Evolutionary conservation across 345 rosid genomes (phyloP).

Genomic region (Aegle marmelos): DNA sequence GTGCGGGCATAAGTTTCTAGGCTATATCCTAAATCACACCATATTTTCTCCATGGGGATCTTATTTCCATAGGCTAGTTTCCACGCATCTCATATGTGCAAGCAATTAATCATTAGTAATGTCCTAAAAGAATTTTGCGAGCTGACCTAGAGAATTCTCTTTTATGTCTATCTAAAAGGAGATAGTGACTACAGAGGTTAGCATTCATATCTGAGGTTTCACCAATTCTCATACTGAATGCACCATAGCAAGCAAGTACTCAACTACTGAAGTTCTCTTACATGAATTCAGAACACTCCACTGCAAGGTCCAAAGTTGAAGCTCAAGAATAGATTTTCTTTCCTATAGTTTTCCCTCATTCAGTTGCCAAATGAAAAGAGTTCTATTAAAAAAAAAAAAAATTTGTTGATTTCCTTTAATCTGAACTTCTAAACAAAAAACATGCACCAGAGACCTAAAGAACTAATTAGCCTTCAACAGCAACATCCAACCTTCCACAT

Average conservation of each 20-base stretch:
- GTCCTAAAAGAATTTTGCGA: not conserved
- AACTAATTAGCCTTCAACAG: not conserved
- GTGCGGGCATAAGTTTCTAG: not conserved
- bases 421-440: not conserved
- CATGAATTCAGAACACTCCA: not conserved
- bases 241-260: not conserved
- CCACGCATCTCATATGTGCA: not conserved
- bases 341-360: not conserved
- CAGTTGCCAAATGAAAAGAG: not conserved
- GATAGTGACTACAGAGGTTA: no score
- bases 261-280: not conserved
- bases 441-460: not conserved
- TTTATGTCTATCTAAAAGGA: not conserved
- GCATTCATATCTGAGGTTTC: not conserved
- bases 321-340: not conserved
- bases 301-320: not conserved
- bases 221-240: not conserved
- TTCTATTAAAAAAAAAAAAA: not conserved
- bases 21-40: not conserved
- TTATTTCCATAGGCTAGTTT: not conserved
- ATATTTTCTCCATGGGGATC: not conserved
- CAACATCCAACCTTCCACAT: not conserved
- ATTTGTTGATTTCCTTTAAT: not conserved
- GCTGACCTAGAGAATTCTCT: not conserved
- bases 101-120: not conserved